These are phyloP conservation scores for Cladosporium austrohemisphaericum DNA, from an alignment of 2,329 filamentous ascomycete genomes.

Conservation along the genomic window DNA sequence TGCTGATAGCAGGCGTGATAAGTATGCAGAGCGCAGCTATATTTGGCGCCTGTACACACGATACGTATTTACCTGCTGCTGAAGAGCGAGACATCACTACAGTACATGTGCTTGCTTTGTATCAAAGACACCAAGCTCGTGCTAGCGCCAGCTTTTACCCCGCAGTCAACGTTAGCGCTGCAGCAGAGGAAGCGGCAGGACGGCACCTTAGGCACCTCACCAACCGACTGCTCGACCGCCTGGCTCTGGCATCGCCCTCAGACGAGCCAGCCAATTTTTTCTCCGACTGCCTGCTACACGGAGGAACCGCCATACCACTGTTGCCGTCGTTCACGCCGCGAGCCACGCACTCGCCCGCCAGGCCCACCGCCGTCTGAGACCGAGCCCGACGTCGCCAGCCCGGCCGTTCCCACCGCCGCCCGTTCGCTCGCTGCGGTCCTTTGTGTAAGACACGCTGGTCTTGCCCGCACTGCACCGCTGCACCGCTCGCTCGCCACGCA, in stretches of 20 bases:
- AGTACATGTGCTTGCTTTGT: too few relatives aligned
- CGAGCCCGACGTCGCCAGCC: neutral
- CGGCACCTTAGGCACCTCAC: too few relatives aligned
- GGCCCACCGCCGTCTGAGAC: neutral
- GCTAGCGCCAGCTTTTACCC: neutral
- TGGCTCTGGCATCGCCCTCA: neutral
- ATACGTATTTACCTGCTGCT: too few relatives aligned
- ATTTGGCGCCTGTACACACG: too few relatives aligned
- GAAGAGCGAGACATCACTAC: too few relatives aligned
- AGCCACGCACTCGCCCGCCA: neutral
- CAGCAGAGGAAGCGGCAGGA: neutral
- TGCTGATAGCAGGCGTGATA: too few relatives aligned
- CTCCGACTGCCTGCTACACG: neutral
- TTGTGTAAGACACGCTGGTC: slow-evolving; percentile 15
- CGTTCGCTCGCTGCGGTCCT: slow-evolving; percentile 1
- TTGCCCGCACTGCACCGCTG: slow-evolving; percentile 12
- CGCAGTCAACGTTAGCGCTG: too few relatives aligned
- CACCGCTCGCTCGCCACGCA: slow-evolving; percentile 6
- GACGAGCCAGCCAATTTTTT: neutral
- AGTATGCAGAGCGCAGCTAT: too few relatives aligned
- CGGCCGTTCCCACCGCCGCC: slow-evolving; percentile 1
- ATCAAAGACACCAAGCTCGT: too few relatives aligned
- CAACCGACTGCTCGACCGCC: neutral
- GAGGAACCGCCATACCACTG: neutral
- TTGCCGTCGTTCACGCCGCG: neutral